Conservation (phyloP, 306 rosid species). For the Cotoneaster glaucophyllus region DNA sequence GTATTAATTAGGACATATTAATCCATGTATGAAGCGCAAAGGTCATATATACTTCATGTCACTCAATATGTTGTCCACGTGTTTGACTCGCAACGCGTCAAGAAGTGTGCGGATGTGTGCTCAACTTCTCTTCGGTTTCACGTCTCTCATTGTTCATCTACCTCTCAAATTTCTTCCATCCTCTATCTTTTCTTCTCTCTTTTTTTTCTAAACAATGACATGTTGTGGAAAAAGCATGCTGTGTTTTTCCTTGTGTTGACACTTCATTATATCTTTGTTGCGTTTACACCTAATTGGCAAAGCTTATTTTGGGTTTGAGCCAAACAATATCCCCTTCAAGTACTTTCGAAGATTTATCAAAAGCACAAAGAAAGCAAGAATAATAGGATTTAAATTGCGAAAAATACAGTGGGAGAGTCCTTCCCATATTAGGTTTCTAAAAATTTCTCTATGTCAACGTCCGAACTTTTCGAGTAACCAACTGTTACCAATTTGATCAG, state of each 20-base stretch:
- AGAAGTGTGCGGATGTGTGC: not conserved
- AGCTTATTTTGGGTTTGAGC: not conserved
- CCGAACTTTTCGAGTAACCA: not conserved
- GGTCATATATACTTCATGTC: too few relatives aligned
- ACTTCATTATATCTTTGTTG: not conserved
- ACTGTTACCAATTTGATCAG: not conserved
- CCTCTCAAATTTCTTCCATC: not conserved
- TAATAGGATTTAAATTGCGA: not conserved
- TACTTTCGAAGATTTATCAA: not conserved
- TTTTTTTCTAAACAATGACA: not conserved
- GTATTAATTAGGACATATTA: not conserved
- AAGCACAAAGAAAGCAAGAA: not conserved
- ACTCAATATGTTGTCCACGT: not conserved
- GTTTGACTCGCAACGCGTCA: not conserved
- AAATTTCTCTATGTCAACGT: too few relatives aligned
- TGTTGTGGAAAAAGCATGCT: not conserved
- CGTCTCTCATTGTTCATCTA: not conserved
- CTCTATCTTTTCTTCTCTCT: not conserved
- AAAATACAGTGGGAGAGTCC: not conserved
- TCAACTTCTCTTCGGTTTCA: not conserved
- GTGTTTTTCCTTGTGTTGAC: not conserved
- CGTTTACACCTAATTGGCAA: conserved; percentile 2
- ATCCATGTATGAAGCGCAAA: too few relatives aligned
- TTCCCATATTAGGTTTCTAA: not conserved
- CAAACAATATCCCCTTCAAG: not conserved